Evolutionary conservation across 768 basidiomycete genomes (phyloP).

Genomic region (Sarcomyxa edulis): DNA sequence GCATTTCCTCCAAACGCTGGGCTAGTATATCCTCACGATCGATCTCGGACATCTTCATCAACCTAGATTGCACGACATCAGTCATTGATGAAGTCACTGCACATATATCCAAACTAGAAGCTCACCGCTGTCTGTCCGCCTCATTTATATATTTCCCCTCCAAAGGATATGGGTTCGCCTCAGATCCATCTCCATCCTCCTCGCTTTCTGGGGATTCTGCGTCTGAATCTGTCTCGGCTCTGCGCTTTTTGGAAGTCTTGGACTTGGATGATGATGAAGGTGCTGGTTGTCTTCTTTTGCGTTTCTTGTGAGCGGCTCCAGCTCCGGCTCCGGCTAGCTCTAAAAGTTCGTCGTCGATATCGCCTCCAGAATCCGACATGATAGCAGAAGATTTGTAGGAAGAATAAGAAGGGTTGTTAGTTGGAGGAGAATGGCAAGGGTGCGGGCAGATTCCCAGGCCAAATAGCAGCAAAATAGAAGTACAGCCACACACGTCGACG

Average conservation of each 20-base stretch:
- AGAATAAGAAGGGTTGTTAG: not conserved
- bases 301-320: slow-evolving; percentile 48
- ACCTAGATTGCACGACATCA: slow-evolving; percentile 39
- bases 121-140: slow-evolving; percentile 76
- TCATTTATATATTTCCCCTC: slow-evolving; percentile 91
- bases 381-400: slow-evolving; percentile 1
- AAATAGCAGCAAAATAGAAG: no score
- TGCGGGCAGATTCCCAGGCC: no score
- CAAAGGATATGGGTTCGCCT: slow-evolving; percentile 71
- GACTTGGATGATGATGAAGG: slow-evolving; percentile 28
- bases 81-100: slow-evolving; percentile 14
- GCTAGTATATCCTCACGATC: slow-evolving; percentile 87
- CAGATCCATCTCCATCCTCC: slow-evolving; percentile 33
- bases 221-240: slow-evolving; percentile 55
- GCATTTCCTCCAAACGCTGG: slow-evolving; percentile 74
- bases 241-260: slow-evolving; percentile 59
- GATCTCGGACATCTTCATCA: slow-evolving; percentile 78
- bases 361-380: slow-evolving; percentile 46
- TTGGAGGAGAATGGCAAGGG: not conserved
- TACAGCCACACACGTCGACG: no score
- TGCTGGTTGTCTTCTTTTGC: slow-evolving; percentile 50
- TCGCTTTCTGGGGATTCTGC: slow-evolving; percentile 56
- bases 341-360: slow-evolving; percentile 70
- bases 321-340: slow-evolving; percentile 65
- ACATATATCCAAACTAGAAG: slow-evolving; percentile 11